A percentile compares a stretch with the other conserved stretches of the same genome.
These are phyloP conservation scores for Daldinia sp. DNA, from an alignment of 2,329 filamentous ascomycete genomes.

Conservation along the genomic window DNA sequence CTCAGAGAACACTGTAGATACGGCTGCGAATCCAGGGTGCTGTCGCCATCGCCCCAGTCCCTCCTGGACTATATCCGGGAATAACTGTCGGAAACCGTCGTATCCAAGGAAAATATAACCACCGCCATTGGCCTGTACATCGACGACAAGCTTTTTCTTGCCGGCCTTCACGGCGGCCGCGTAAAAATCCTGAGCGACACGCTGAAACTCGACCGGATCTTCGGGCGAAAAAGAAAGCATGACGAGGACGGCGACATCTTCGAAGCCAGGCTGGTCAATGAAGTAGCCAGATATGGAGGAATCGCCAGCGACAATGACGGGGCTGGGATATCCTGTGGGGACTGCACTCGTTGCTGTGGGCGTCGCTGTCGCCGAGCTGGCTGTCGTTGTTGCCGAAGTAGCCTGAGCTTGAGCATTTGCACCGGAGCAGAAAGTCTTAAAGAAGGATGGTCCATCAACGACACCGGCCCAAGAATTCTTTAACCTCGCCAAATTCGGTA, in stretches of 20 bases:
- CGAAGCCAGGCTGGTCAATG: slow-evolving; percentile 44
- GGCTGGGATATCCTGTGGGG: slow-evolving; percentile 43
- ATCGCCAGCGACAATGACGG: slow-evolving; percentile 45
- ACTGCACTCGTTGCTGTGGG: slow-evolving; percentile 20
- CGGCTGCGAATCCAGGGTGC: slow-evolving; percentile 50
- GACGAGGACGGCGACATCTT: slow-evolving; percentile 46
- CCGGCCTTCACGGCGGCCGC: slow-evolving; percentile 52
- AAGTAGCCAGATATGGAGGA: slow-evolving; percentile 46
- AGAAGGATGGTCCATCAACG: slow-evolving; percentile 46
- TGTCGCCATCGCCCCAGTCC: slow-evolving; percentile 53
- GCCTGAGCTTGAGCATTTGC: slow-evolving; percentile 21
- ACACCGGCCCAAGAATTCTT: slow-evolving; percentile 48
- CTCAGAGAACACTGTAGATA: slow-evolving; percentile 43
- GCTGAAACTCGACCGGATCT: slow-evolving; percentile 45
- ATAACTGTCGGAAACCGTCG: slow-evolving; percentile 63
- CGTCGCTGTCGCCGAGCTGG: slow-evolving; percentile 11
- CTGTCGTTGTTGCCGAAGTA: slow-evolving; percentile 13
- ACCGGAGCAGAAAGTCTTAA: slow-evolving; percentile 41
- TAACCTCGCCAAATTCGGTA: slow-evolving; percentile 48
- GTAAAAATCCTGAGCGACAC: slow-evolving; percentile 46
- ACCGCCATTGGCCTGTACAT: slow-evolving; percentile 63
- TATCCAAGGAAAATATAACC: slow-evolving; percentile 63
- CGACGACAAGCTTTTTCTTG: slow-evolving; percentile 65
- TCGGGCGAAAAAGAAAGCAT: slow-evolving; percentile 45
- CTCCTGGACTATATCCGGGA: slow-evolving; percentile 56